Percentiles rank a stretch among this genome's conserved stretches.
Evolutionary conservation across 768 basidiomycete genomes (phyloP).

Genomic region (Leccinellum luteum): DNA sequence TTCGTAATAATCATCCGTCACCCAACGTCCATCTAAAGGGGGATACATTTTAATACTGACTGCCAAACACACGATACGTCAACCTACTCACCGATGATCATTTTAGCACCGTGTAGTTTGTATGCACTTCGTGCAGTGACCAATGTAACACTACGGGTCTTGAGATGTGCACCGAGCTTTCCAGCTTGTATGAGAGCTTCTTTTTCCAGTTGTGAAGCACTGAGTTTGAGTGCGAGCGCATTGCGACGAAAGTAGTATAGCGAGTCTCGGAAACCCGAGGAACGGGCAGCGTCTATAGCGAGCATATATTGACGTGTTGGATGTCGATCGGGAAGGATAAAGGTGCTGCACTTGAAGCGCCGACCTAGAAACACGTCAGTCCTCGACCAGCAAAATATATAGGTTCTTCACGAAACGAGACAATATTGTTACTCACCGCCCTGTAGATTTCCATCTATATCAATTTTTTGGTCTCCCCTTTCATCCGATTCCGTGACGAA

Average conservation of each 20-base stretch:
- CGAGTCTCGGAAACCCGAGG: slow-evolving; percentile 94
- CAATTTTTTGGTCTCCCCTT: slow-evolving; percentile 91
- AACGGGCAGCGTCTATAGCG: slow-evolving; percentile 95
- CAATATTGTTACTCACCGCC: slow-evolving; percentile 57
- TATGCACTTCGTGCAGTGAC: slow-evolving; percentile 90
- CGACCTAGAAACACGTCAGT: slow-evolving; percentile 52
- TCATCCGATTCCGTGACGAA: slow-evolving; percentile 78
- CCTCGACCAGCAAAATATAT: not conserved
- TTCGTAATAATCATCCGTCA: slow-evolving; percentile 96
- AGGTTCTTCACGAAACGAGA: not conserved
- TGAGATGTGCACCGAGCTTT: slow-evolving; percentile 84
- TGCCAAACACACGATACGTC: not conserved
- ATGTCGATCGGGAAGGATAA: slow-evolving; percentile 81
- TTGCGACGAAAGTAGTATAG: slow-evolving; percentile 98
- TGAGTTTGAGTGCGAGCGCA: slow-evolving; percentile 84
- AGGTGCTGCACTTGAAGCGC: slow-evolving; percentile 85
- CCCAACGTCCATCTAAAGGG: slow-evolving; percentile 79
- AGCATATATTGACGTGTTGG: slow-evolving; percentile 88
- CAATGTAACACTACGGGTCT: slow-evolving; percentile 90
- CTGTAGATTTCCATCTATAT: slow-evolving; percentile 75
- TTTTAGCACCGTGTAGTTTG: slow-evolving; percentile 92
- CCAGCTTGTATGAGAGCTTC: slow-evolving; percentile 87
- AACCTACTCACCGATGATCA: slow-evolving; percentile 66
- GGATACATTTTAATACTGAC: not conserved
- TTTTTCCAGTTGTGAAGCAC: slow-evolving; percentile 87